Conservation (phyloP, 2,329 filamentous ascomycete genomes). For the Arthrobotrys sphaeroides region DNA sequence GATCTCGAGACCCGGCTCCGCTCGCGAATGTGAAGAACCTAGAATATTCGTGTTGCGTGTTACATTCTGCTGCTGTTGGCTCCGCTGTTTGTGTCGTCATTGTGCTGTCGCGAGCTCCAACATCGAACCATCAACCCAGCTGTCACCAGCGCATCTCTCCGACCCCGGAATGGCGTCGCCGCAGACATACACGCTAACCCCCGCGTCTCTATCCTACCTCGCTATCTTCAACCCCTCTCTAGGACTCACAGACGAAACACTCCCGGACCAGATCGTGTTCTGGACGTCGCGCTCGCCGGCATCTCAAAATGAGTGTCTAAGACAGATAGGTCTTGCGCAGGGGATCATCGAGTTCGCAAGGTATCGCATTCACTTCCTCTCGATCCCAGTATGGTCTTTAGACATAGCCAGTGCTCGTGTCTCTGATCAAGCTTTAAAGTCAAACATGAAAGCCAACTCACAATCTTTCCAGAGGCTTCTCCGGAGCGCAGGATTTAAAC, state of each 20-base stretch:
- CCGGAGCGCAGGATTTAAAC: constrained; percentile 78
- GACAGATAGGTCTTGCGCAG: constrained; percentile 94
- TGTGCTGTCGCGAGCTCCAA: constrained; percentile 6
- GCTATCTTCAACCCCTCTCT: constrained; percentile 94
- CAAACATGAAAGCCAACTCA: constrained; percentile 43
- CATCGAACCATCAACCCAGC: constrained; percentile 10
- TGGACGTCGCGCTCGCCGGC: constrained; percentile 73
- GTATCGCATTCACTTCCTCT: constrained; percentile 61
- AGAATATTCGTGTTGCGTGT: constrained; percentile 8
- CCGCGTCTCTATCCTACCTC: constrained; percentile 87
- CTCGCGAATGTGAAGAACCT: not conserved
- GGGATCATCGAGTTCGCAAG: constrained; percentile 92
- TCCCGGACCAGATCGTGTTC: constrained; percentile 88
- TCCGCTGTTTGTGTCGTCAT: constrained; percentile 22
- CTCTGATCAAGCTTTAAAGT: constrained; percentile 25
- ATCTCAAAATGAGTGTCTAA: constrained; percentile 80
- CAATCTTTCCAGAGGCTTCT: constrained; percentile 73
- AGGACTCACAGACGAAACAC: constrained; percentile 71
- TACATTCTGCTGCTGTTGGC: not conserved
- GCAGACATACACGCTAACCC: constrained; percentile 66
- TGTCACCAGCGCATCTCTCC: not conserved
- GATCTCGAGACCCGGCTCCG: no score
- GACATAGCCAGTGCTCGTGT: constrained; percentile 42
- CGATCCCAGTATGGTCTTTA: not conserved
- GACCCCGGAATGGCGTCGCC: constrained; percentile 44